Conservation (phyloP, 1,139 yeast genomes). For the Blastobotrys capitulatus region DNA sequence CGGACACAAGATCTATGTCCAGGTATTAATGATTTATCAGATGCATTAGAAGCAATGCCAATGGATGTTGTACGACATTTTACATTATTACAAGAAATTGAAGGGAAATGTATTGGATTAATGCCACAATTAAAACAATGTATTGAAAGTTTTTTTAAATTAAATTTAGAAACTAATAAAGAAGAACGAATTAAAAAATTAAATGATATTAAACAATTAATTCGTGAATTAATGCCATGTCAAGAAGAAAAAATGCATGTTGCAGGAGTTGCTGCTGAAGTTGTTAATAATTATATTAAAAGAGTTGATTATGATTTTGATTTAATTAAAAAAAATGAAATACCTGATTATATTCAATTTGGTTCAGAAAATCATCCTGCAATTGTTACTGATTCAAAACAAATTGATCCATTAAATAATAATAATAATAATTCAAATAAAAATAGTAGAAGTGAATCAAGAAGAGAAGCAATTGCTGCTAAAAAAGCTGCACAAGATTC, state of each 20-base stretch:
- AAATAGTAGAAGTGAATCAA: slow-evolving; percentile 47
- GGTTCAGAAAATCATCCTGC: slow-evolving; percentile 92
- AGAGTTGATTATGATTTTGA: slow-evolving; percentile 76
- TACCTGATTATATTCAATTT: slow-evolving; percentile 49
- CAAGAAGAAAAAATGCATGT: slow-evolving; percentile 97
- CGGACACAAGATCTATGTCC: slow-evolving; percentile 45
- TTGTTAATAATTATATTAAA: slow-evolving; percentile 59
- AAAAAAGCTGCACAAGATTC: slow-evolving; percentile 45
- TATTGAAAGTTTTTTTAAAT: slow-evolving; percentile 49
- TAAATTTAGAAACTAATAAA: slow-evolving; percentile 9
- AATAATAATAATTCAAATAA: slow-evolving; percentile 23
- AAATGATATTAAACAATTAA: slow-evolving; percentile 36
- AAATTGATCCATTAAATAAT: slow-evolving; percentile 38
- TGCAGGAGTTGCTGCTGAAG: slow-evolving; percentile 84
- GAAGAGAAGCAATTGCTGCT: slow-evolving; percentile 92
- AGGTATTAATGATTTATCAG: slow-evolving; percentile 86
- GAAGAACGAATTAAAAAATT: slow-evolving; percentile 36
- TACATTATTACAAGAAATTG: slow-evolving; percentile 86
- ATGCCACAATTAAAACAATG: slow-evolving; percentile 60
- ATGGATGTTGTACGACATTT: slow-evolving; percentile 76
- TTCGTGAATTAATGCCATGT: slow-evolving; percentile 75
- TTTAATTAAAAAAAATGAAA: slow-evolving; percentile 65
- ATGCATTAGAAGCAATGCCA: slow-evolving; percentile 90
- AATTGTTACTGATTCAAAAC: slow-evolving; percentile 29
- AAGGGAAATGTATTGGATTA: slow-evolving; percentile 81